phyloP scores from a whole-genome alignment of 768 basidiomycete species.

The Boletus eberwhitei region DNA sequence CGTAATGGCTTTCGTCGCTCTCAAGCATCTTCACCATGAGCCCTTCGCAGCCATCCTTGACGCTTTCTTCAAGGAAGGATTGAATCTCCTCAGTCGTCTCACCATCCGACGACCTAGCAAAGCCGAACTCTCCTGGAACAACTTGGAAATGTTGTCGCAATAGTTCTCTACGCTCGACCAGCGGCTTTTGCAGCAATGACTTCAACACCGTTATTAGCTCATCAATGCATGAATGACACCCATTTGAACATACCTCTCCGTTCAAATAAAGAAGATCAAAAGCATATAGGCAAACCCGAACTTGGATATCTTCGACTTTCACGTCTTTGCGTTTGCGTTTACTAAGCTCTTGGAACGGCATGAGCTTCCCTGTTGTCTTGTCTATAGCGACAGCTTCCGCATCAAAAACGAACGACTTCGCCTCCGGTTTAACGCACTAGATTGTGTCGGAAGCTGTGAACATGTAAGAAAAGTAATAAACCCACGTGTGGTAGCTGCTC shows the following conservation, averaged over 20 bases:
- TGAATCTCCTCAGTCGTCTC: constrained; percentile 94
- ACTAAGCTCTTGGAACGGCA: constrained; percentile 98
- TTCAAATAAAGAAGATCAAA: constrained; percentile 97
- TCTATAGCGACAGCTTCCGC: constrained; percentile 97
- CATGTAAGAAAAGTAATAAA: neutral
- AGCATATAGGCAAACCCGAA: constrained; percentile 92
- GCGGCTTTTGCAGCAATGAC: constrained; percentile 77
- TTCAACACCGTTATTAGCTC: constrained; percentile 32
- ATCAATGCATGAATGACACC: neutral
- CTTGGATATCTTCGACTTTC: constrained; percentile 95
- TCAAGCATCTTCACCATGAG: constrained; percentile 99
- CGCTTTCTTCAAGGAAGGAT: constrained; percentile 89
- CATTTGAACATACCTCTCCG: constrained; percentile 64
- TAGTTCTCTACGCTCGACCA: constrained; percentile 73
- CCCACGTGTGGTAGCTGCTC: constrained; percentile 84
- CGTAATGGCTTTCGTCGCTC: constrained; percentile 87
- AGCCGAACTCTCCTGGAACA: constrained; percentile 88
- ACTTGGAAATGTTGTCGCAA: constrained; percentile 75
- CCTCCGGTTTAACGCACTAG: constrained; percentile 81
- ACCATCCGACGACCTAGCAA: constrained; percentile 87
- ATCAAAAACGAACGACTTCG: constrained; percentile 91
- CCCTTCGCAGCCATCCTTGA: constrained; percentile 98
- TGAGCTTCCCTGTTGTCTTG: constrained; percentile 71
- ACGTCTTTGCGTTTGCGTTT: constrained; percentile 96
- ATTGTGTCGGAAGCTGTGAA: constrained; percentile 1